These are phyloP conservation scores for Saccharomyces pastorianus DNA, from an alignment of 1,139 yeast species.

Conservation along the genomic window DNA sequence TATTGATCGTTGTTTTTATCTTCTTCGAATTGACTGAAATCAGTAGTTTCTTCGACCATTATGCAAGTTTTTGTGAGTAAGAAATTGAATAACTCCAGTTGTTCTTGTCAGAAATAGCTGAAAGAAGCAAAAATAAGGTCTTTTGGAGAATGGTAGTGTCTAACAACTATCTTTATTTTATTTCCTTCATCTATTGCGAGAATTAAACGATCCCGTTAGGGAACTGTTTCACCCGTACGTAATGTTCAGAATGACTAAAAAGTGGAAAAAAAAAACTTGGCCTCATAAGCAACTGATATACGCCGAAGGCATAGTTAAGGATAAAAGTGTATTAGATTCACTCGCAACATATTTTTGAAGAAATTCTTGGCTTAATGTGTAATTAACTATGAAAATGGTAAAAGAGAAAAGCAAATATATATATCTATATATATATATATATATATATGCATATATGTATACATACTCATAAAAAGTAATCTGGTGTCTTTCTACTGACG, in stretches of 20 bases:
- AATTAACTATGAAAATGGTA: constrained; percentile 1
- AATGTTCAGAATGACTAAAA: not conserved
- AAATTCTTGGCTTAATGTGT: not conserved
- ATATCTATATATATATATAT: not conserved
- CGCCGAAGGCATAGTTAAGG: not conserved
- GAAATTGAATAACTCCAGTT: not conserved
- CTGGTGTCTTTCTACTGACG: constrained; percentile 90
- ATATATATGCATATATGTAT: not conserved
- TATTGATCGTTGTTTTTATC: constrained; percentile 63
- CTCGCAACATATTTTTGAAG: not conserved
- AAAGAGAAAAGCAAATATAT: not conserved
- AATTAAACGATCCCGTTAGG: not conserved
- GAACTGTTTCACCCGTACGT: not conserved
- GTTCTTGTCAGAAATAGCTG: not conserved
- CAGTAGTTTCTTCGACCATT: constrained; percentile 30
- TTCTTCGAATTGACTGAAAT: constrained; percentile 39
- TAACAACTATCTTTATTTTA: constrained; percentile 5
- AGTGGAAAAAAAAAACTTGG: not conserved
- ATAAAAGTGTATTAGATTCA: constrained; percentile 3
- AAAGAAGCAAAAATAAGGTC: not conserved
- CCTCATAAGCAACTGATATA: not conserved
- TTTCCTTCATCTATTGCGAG: not conserved
- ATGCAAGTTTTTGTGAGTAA: constrained; percentile 8
- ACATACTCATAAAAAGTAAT: constrained; percentile 60
- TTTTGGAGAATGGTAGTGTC: not conserved